Evolutionary conservation across 2,329 filamentous ascomycete species (phyloP).

Genomic region (Alternaria consortialis): DNA sequence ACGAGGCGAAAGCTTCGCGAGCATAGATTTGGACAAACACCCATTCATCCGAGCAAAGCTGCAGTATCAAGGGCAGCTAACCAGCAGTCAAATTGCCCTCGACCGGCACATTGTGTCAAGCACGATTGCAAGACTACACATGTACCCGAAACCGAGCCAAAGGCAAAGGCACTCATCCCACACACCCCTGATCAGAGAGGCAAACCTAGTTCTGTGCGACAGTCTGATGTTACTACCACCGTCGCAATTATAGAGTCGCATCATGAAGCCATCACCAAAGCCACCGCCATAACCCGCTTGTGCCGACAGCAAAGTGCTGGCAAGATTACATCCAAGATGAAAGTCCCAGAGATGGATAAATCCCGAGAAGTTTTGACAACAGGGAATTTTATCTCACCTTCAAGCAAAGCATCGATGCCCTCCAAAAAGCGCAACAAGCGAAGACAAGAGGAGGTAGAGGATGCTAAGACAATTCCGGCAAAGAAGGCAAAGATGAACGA

Average conservation of each 20-base stretch:
- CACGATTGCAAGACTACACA: background rate
- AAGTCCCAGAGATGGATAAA: background rate
- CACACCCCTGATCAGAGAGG: background rate
- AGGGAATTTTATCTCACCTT: background rate
- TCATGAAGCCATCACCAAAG: background rate
- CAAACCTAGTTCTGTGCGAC: background rate
- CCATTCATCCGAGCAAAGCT: background rate
- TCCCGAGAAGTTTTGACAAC: background rate
- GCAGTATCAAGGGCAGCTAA: background rate
- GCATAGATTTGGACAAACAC: background rate
- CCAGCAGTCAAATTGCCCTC: background rate
- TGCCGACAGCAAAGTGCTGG: background rate
- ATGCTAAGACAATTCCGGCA: background rate
- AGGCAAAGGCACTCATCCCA: background rate
- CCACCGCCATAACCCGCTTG: background rate
- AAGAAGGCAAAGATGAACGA: background rate
- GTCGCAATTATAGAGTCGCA: background rate
- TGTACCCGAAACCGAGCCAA: background rate
- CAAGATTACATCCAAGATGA: background rate
- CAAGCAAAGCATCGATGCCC: background rate
- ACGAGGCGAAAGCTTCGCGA: conserved; percentile 1
- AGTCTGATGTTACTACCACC: background rate
- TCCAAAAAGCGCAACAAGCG: background rate
- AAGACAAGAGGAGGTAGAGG: background rate
- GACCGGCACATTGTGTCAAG: background rate